Base-by-base conservation (phyloP, 495 filamentous ascomycete species). In the Chaetomium tenue region DNA sequence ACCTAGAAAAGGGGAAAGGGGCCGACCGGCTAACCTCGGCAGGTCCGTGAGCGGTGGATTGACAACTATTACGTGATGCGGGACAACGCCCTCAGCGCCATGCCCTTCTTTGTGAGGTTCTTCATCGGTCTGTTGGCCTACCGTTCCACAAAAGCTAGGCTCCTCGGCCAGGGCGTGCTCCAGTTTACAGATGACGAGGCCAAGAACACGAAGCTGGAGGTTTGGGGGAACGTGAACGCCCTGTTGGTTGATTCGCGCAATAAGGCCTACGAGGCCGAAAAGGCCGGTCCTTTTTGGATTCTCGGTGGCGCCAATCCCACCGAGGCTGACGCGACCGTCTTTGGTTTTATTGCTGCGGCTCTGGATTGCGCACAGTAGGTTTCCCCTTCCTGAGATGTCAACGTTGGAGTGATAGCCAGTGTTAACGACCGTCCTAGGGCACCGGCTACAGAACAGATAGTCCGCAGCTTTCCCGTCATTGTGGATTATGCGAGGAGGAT, bases 21-120 rank as follows among this genome's bases (percentile, higher is more conserved):
- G 6, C 8, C 5, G 3, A 33, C 3, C 3, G 33, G 33, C 33
- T 37, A 37, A 37, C 8, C 33, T 37, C 5, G 6, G 28, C 66
- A 82, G 79, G 66, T 60, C 2, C 73, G 71, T 48, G 83, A 85
- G 71, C 76, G 77, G 65, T 89, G 85, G 86, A 64, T 78, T 5
- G 69, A 84, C 51, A 88, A 89, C 70, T 88, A 84, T 77, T 84
- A 87, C 71, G 70, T 75, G 9, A 86, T 86, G 85, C 82, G 86
- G 33, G 78, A 79, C 42, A 71, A 82, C 37, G 72, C 81, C 1
- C 75, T 89, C 18, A 73, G 60, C 23, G 33, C 76, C 0, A 25
- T 87, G 2, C 79, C 84, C 0, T 87, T 81, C 67, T 81, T 79
- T 0, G 20, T 86, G 6, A 81, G 78, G n/a, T 53, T 84, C 0